phyloP scores from a whole-genome alignment of 768 basidiomycete genomes.

The Podaxis rugospora region DNA sequence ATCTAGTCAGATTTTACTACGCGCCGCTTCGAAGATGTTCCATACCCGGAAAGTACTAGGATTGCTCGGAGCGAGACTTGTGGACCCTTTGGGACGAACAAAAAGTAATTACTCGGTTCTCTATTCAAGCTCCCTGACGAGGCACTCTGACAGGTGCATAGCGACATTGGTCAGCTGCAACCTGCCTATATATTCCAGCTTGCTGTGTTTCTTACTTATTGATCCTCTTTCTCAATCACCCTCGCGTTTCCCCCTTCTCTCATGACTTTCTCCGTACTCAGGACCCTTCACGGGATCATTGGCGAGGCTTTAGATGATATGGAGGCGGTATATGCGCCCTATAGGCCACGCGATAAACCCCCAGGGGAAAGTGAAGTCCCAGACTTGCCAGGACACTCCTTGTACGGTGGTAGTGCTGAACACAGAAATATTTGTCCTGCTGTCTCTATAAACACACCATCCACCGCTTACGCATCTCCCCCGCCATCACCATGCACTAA shows the following conservation, averaged over 20 bases:
- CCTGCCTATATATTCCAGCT: slow-evolving; percentile 3
- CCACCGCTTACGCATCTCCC: slow-evolving; percentile 27
- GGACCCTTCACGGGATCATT: slow-evolving; percentile 61
- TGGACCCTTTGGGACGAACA: not conserved
- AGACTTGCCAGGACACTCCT: not conserved
- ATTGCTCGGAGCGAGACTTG: not conserved
- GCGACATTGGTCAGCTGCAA: slow-evolving; percentile 8
- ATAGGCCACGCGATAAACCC: slow-evolving; percentile 14
- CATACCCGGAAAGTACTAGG: not conserved
- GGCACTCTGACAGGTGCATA: slow-evolving; percentile 5
- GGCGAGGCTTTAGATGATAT: slow-evolving; percentile 68
- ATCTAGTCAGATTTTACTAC: not conserved
- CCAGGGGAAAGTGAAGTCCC: slow-evolving; percentile 14
- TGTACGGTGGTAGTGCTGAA: not conserved
- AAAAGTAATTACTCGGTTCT: not conserved
- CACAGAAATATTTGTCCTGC: not conserved
- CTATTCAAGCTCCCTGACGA: slow-evolving; percentile 1
- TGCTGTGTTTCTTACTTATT: slow-evolving; percentile 2
- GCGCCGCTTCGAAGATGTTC: not conserved
- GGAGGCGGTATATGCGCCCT: slow-evolving; percentile 47
- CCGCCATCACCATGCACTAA: slow-evolving; percentile 27
- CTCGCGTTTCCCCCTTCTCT: slow-evolving; percentile 1
- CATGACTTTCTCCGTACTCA: slow-evolving; percentile 63
- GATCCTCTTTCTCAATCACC: not conserved
- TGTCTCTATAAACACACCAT: slow-evolving; percentile 11